These are phyloP conservation scores for Corylus avellana DNA, from an alignment of 306 rosid genomes.

Conservation along the genomic window DNA sequence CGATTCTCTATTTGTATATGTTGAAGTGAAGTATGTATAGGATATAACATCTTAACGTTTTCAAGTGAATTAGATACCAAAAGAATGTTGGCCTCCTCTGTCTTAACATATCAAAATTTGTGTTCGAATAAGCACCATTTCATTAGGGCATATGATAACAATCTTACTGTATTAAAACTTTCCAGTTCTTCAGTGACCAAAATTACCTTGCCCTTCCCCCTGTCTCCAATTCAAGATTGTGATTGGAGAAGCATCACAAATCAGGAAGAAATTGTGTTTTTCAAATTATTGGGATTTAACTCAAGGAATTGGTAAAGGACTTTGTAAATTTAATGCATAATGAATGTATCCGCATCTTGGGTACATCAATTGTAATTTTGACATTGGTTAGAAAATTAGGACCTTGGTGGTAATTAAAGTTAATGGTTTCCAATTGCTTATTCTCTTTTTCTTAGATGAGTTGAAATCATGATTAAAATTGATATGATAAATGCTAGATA, in stretches of 20 bases:
- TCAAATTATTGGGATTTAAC: slow-evolving; percentile 5
- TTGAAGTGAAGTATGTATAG: not conserved
- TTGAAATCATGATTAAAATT: not conserved
- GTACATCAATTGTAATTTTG: slow-evolving; percentile 6
- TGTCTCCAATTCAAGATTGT: not conserved
- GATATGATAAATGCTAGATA: no score
- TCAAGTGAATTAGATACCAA: not conserved
- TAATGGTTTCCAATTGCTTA: not conserved
- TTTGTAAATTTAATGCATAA: not conserved
- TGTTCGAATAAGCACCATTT: not conserved
- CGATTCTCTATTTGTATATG: not conserved
- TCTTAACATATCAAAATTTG: slow-evolving; percentile 3
- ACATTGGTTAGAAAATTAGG: not conserved
- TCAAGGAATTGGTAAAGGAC: not conserved
- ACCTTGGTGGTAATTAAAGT: not conserved
- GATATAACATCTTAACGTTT: not conserved
- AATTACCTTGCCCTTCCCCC: not conserved
- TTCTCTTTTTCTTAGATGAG: not conserved
- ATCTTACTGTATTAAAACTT: not conserved
- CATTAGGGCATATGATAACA: not conserved
- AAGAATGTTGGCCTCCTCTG: not conserved
- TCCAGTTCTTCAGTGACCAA: not conserved
- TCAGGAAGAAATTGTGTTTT: not conserved
- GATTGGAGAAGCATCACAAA: not conserved
- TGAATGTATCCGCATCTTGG: not conserved